Evolutionary conservation across 495 filamentous ascomycete species (phyloP).

Genomic region (Hyaloscypha hepaticicola): DNA sequence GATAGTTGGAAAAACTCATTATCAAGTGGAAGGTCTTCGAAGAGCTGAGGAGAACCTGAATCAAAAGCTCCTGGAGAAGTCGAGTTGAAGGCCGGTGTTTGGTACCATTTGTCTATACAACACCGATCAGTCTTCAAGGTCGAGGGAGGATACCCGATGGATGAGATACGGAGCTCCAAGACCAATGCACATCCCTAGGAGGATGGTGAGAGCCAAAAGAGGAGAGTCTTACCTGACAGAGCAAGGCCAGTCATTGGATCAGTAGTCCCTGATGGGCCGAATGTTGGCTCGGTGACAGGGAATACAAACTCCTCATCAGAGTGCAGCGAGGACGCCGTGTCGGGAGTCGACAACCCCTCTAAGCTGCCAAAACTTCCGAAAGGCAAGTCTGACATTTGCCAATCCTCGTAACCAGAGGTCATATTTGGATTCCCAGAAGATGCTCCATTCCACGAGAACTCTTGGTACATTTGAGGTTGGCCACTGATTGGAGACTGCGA

Average conservation of each 20-base stretch:
- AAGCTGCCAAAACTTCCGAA: constrained; percentile 22
- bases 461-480: constrained; percentile 6
- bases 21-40: background rate
- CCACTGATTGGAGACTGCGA: constrained; percentile 8
- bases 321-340: constrained; percentile 10
- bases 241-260: constrained; percentile 9
- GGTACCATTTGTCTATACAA: background rate
- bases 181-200: background rate
- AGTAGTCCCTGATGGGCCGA: background rate
- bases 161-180: background rate
- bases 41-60: background rate
- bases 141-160: background rate
- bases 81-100: background rate
- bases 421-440: background rate
- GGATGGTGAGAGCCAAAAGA: background rate
- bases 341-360: constrained; percentile 16
- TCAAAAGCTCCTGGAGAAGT: background rate
- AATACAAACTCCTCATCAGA: constrained; percentile 18
- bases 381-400: constrained; percentile 8
- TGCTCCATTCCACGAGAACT: constrained; percentile 11
- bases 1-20: background rate
- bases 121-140: background rate
- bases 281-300: background rate
- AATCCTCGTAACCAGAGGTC: constrained; percentile 1
- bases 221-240: constrained; percentile 9